A percentile compares a stretch with the other conserved stretches of the same genome.
phyloP scores from a whole-genome alignment of 2,329 filamentous ascomycete genomes.

The Stagonosporopsis cucurbitacearum region DNA sequence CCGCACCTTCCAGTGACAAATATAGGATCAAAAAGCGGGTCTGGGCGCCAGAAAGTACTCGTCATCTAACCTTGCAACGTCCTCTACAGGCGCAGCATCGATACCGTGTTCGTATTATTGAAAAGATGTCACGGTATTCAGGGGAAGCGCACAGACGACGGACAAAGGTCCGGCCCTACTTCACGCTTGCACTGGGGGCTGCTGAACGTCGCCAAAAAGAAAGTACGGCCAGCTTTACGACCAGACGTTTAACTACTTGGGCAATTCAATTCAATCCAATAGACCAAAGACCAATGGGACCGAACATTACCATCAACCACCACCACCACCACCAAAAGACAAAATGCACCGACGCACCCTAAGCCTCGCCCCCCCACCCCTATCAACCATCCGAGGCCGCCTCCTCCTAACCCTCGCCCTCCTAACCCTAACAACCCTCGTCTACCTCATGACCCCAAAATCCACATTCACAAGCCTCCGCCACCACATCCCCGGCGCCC shows the following conservation, averaged over 20 bases:
- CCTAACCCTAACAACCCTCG: not conserved
- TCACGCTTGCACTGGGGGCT: not conserved
- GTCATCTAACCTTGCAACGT: too few species aligned
- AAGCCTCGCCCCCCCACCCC: not conserved
- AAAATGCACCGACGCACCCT: not conserved
- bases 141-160: constrained; percentile 18
- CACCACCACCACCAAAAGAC: not conserved
- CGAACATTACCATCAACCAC: not conserved
- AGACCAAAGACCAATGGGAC: not conserved
- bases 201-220: not conserved
- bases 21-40: not conserved
- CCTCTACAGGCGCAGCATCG: not conserved
- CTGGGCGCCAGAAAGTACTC: not conserved
- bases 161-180: constrained; percentile 8
- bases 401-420: not conserved
- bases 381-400: not conserved
- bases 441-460: constrained; percentile 1
- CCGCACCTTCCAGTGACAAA: too few species aligned
- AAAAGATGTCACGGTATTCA: not conserved
- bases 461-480: not conserved
- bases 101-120: not conserved
- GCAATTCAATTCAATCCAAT: too few species aligned
- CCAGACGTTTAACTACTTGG: too few species aligned
- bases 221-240: not conserved
- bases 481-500: constrained; percentile 5